Evolutionary conservation across 768 basidiomycete genomes (phyloP), one percentile per base, ranked within the genome.

Genomic region (Kwoniella shandongensis): DNA sequence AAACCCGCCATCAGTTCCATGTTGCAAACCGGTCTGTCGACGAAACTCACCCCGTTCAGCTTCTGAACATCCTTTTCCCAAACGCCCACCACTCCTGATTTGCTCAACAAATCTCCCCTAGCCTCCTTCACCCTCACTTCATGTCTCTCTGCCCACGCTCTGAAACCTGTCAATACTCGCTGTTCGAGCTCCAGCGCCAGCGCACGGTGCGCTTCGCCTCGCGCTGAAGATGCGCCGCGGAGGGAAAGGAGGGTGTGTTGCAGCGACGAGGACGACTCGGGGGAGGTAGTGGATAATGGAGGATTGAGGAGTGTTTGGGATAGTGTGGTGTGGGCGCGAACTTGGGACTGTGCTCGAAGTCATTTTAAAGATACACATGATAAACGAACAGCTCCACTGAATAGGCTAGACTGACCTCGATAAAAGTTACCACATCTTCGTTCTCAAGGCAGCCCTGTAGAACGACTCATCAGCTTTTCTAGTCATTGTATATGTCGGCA

Each of bases 381-480:
- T 18, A 38, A n/a, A 48, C 20, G 46, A 13, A 13, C 32, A 32
- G 32, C 32, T 32, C 32, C n/a, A n/a, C n/a, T n/a, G n/a, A n/a
- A n/a, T n/a, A n/a, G n/a, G n/a, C n/a, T n/a, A n/a, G n/a, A 59
- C 84, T 51, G 74, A 91, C 91, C 77, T 84, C 81, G 47, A 96
- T 87, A 78, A 94, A 93, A 18, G 83, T 80, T 53, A 87, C 79
- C 40, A 93, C 84, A 75, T 94, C 87, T 56, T 86, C 83, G 77
- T 92, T 88, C 79, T 96, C 92, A 15, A 81, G 81, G 22, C 85
- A 80, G 38, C 92, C 90, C 88, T 92, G 61, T 4, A 5, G 18
- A n/a, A 12, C 25, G 41, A 36, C 47, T 30, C 10, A 17, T 15
- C 44, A 35, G 27, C 49, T 20, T 15, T 44, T 41, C 18, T 42